phyloP scores from a whole-genome alignment of 2,329 filamentous ascomycete species.

The Neoarthrinium moseri region DNA sequence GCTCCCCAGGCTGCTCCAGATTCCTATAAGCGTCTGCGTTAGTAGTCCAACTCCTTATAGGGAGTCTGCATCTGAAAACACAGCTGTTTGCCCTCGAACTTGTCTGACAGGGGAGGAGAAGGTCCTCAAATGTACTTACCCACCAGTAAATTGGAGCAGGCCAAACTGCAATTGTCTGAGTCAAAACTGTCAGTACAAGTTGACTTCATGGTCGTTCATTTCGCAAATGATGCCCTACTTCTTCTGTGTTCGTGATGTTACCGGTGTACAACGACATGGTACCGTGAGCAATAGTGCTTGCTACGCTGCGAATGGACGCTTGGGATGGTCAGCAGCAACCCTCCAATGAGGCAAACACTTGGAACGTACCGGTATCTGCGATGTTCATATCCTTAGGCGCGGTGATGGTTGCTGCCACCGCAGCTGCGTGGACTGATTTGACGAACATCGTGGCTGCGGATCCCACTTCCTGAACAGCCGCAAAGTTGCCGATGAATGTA shows the following conservation, averaged over 20 bases:
- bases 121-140: no score
- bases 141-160: constrained; percentile 63
- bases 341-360: no score
- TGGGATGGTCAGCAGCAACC: constrained; percentile 18
- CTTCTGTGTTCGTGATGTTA: constrained; percentile 51
- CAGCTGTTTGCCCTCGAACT: no score
- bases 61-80: no score
- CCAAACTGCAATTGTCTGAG: constrained; percentile 59
- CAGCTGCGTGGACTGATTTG: constrained; percentile 25
- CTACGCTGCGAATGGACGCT: constrained; percentile 63
- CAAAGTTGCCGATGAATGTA: not conserved
- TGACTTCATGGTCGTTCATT: no score
- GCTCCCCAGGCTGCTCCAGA: constrained; percentile 64
- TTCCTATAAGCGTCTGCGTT: no score
- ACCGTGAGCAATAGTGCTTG: constrained; percentile 58
- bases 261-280: constrained; percentile 66
- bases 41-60: no score
- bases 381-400: constrained; percentile 40
- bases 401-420: constrained; percentile 24
- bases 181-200: not conserved
- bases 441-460: no score
- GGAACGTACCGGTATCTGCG: constrained; percentile 19
- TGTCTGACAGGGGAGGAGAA: no score
- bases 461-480: no score
- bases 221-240: constrained; percentile 31